phyloP scores from a whole-genome alignment of 441 rosid genomes.

The Pelargonium australe region DNA sequence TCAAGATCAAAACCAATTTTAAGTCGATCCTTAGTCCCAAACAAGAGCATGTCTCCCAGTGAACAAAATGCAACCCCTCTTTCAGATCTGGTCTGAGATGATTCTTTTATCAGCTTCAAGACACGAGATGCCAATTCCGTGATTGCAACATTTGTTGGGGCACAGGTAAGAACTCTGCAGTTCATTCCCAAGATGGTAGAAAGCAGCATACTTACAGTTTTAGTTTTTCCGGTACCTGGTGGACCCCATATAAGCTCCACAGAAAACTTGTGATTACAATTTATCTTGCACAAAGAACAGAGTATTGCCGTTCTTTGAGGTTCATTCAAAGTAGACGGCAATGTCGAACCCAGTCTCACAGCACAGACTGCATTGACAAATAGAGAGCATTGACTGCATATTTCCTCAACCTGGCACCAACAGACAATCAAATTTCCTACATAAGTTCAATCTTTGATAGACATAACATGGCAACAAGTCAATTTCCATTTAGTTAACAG shows the following conservation, averaged over 20 bases:
- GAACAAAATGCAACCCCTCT: slow-evolving; percentile 5
- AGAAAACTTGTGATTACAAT: slow-evolving; percentile 5
- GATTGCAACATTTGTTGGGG: slow-evolving; percentile 56
- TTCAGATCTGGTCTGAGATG: slow-evolving; percentile 15
- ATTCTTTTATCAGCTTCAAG: slow-evolving; percentile 25
- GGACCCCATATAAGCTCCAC: slow-evolving; percentile 64
- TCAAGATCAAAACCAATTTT: slow-evolving; percentile 29
- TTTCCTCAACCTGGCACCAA: background rate
- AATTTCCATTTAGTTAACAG: background rate
- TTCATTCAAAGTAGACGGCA: slow-evolving; percentile 13
- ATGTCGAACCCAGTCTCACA: background rate
- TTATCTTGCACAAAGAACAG: slow-evolving; percentile 2
- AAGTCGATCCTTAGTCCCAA: slow-evolving; percentile 40
- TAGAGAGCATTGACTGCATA: slow-evolving; percentile 1
- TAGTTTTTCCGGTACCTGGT: slow-evolving; percentile 64
- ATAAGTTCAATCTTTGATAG: background rate
- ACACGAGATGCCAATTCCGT: slow-evolving; percentile 44
- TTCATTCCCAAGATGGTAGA: slow-evolving; percentile 30
- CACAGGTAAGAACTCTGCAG: slow-evolving; percentile 45
- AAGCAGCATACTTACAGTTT: slow-evolving; percentile 30
- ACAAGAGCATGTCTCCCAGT: slow-evolving; percentile 42
- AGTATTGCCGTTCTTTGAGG: slow-evolving; percentile 10
- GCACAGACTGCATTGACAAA: background rate
- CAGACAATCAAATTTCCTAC: background rate
- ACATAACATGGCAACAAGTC: background rate